A percentile compares a stretch with the other conserved stretches of the same genome.
phyloP scores from a whole-genome alignment of 1,284 basidiomycete genomes.

The Pulveroboletus sp. region DNA sequence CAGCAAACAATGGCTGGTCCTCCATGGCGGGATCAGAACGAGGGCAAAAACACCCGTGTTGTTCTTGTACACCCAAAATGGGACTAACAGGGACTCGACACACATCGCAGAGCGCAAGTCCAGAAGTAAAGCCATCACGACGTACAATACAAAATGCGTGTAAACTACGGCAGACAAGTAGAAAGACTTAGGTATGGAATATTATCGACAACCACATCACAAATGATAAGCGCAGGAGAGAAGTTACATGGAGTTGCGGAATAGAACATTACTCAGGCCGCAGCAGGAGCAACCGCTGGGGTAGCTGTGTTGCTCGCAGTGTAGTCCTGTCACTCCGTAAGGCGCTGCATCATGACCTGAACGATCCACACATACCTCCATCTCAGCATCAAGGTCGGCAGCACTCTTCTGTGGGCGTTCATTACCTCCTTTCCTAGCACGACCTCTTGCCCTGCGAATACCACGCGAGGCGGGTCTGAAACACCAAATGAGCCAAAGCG shows the following conservation, averaged over 20 bases:
- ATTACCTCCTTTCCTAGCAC: slow-evolving; percentile 63
- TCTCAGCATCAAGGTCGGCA: slow-evolving; percentile 80
- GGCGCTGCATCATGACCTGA: not conserved
- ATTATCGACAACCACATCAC: slow-evolving; percentile 18
- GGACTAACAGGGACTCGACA: not conserved
- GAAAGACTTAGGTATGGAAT: slow-evolving; percentile 27
- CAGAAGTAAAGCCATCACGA: slow-evolving; percentile 5
- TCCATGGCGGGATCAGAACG: slow-evolving; percentile 11
- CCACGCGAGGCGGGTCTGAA: slow-evolving; percentile 40
- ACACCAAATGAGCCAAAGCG: slow-evolving; percentile 10
- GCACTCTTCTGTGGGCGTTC: slow-evolving; percentile 67
- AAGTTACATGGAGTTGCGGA: slow-evolving; percentile 14
- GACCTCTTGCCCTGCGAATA: slow-evolving; percentile 53
- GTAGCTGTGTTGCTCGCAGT: slow-evolving; percentile 54
- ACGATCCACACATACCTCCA: slow-evolving; percentile 60
- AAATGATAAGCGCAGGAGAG: slow-evolving; percentile 4
- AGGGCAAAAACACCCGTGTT: not conserved
- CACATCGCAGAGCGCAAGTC: too few relatives aligned
- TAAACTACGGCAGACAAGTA: slow-evolving; percentile 27
- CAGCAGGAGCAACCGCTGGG: slow-evolving; percentile 42
- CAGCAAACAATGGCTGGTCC: slow-evolving; percentile 47
- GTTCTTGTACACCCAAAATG: slow-evolving; percentile 2
- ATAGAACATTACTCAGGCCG: slow-evolving; percentile 25
- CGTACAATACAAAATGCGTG: slow-evolving; percentile 25
- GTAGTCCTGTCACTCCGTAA: slow-evolving; percentile 54